Evolutionary conservation across 2,329 filamentous ascomycete species (phyloP).

Genomic region (Colletotrichum gigasporum): DNA sequence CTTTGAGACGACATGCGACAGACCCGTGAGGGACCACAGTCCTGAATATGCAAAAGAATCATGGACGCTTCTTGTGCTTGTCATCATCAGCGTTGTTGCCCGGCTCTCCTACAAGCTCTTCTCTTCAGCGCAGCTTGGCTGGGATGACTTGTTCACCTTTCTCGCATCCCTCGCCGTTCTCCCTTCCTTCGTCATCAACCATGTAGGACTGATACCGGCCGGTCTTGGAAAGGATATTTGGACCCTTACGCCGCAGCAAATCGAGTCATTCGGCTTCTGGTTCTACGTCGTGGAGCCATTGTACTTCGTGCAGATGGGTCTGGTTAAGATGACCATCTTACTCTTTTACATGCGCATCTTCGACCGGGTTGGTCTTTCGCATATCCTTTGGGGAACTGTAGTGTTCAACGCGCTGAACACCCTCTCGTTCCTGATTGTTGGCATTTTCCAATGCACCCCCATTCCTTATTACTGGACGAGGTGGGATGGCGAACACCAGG

Average conservation of each 20-base stretch:
- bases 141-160: conserved; percentile 42
- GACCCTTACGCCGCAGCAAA: conserved; percentile 38
- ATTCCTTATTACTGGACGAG: conserved; percentile 50
- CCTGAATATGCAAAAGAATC: conserved; percentile 6
- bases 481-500: conserved; percentile 50
- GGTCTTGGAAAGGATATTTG: conserved; percentile 46
- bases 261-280: conserved; percentile 38
- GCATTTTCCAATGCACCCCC: conserved; percentile 50
- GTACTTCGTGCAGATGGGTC: conserved; percentile 48
- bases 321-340: conserved; percentile 51
- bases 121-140: conserved; percentile 37
- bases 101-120: conserved; percentile 43
- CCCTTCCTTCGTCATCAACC: conserved; percentile 36
- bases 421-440: conserved; percentile 42
- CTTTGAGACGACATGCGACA: conserved; percentile 17
- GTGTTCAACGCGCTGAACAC: conserved; percentile 42
- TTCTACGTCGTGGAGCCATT: conserved; percentile 47
- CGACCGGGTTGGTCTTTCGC: conserved; percentile 39
- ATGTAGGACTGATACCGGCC: conserved; percentile 35
- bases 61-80: conserved; percentile 13
- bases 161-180: conserved; percentile 34
- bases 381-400: conserved; percentile 44
- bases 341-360: conserved; percentile 55
- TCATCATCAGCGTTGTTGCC: conserved; percentile 41
- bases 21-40: conserved; percentile 17